Evolutionary conservation across 228 moss, liverwort and hornwort species (phyloP), one percentile per base, ranked within the genome.

Genomic region (Sphagnum fallax): DNA sequence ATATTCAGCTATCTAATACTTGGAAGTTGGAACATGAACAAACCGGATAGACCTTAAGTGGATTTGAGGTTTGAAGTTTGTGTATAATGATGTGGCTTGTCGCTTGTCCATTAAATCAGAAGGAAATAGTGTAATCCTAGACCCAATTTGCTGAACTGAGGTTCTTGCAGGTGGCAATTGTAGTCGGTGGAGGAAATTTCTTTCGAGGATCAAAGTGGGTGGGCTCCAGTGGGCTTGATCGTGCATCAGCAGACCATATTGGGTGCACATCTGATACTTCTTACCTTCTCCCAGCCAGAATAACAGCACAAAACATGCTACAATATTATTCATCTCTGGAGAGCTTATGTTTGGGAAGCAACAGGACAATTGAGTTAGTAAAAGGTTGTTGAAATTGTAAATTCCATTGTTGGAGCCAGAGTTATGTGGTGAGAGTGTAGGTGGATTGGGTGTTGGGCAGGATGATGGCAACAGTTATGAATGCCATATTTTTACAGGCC

Each of bases 391-490:
- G 32, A 32, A 32, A 32, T 32, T 32, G 32, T 32, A 32, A 32
- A 32, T 32, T 32, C 32, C 32, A 32, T 32, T 32, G 32, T 32
- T 32, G 32, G 32, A 32, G 32, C 32, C 32, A 32, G 32, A 32
- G 32, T 32, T 32, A 32, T 3, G 32, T 32, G 2, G 32, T 32
- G 32, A 32, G 32, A 32, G 32, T 32, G 32, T 32, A 2, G 32
- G 32, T 32, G 32, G 32, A 32, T 60, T 5, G 60, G 13, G 13
- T 16, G 62, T 49, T 61, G 71, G 67, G 62, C 87, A 95, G 94
- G 79, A 95, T 95, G 95, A 92, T 95, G 95, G 95, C 95, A 63
- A 95, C 95, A 47, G 95, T 95, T 48, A 95, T 95, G 95, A 95
- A 95, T 70, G 88, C 95, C 55, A 95, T 95, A 68, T 95, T 92